A percentile compares a stretch with the other conserved stretches of the same genome.
Conservation (phyloP, 2,329 filamentous ascomycete species). For the Botryosphaeria dothidea region DNA sequence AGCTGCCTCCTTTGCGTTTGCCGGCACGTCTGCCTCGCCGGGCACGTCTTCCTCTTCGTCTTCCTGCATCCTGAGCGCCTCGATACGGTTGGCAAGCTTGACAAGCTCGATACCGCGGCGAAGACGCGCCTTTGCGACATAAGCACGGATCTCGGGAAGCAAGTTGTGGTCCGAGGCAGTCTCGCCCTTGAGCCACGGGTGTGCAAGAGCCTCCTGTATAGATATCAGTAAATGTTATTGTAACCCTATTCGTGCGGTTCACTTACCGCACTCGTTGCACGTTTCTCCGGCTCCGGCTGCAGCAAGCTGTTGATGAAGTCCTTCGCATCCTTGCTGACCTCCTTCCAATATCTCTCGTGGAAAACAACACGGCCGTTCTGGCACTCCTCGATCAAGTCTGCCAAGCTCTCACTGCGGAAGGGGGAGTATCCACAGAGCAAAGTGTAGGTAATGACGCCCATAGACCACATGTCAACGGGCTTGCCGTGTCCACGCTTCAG, state of each 20-base stretch:
- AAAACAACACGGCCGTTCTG: slow-evolving; percentile 81
- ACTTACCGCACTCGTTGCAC: slow-evolving; percentile 74
- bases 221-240: not conserved
- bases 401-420: slow-evolving; percentile 91
- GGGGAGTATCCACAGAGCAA: slow-evolving; percentile 97
- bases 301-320: slow-evolving; percentile 85
- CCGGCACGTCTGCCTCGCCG: slow-evolving; percentile 60
- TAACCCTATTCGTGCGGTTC: not conserved
- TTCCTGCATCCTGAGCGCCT: slow-evolving; percentile 89
- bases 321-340: slow-evolving; percentile 93
- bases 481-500: slow-evolving; percentile 96
- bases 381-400: slow-evolving; percentile 94
- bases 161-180: slow-evolving; percentile 94
- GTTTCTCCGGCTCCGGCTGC: slow-evolving; percentile 73
- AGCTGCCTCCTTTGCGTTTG: slow-evolving; percentile 61
- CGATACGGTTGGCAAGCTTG: slow-evolving; percentile 94
- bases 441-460: slow-evolving; percentile 98
- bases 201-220: slow-evolving; percentile 69
- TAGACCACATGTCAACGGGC: slow-evolving; percentile 98
- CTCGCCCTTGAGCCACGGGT: slow-evolving; percentile 88
- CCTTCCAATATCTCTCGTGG: slow-evolving; percentile 98
- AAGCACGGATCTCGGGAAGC: slow-evolving; percentile 93
- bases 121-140: slow-evolving; percentile 87
- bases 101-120: slow-evolving; percentile 93
- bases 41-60: slow-evolving; percentile 75